These are phyloP conservation scores for Ceriops zippeliana DNA, from an alignment of 345 rosid genomes.

Conservation along the genomic window DNA sequence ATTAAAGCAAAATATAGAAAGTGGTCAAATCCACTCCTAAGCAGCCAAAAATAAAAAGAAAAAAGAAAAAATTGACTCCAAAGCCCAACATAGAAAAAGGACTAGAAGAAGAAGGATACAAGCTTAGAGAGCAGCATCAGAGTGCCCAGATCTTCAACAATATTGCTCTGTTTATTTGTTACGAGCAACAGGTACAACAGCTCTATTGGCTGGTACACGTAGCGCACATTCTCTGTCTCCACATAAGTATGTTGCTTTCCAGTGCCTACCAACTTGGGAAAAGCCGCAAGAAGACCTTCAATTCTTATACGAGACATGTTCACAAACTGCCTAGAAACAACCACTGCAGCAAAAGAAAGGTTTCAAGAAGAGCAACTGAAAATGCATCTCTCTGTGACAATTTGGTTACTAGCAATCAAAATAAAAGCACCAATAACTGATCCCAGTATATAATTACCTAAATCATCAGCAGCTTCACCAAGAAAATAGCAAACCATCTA, in stretches of 20 bases:
- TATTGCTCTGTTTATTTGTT: slow-evolving; percentile 96
- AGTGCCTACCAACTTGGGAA: slow-evolving; percentile 92
- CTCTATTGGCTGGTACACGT: slow-evolving; percentile 98
- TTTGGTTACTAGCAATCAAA: neutral
- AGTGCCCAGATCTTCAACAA: slow-evolving; percentile 94
- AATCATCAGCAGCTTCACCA: too few relatives aligned
- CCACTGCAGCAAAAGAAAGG: slow-evolving; percentile 52
- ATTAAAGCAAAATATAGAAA: neutral
- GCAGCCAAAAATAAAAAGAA: neutral
- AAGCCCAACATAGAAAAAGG: neutral
- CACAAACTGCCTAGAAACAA: slow-evolving; percentile 92
- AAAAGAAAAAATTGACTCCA: neutral
- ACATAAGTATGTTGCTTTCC: slow-evolving; percentile 97
- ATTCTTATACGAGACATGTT: slow-evolving; percentile 94
- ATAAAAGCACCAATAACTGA: neutral
- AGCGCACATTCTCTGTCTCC: slow-evolving; percentile 98
- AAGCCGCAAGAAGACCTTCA: slow-evolving; percentile 99
- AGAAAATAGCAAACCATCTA: neutral
- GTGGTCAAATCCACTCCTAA: slow-evolving; percentile 1
- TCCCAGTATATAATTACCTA: neutral
- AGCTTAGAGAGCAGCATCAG: slow-evolving; percentile 92
- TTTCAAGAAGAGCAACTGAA: slow-evolving; percentile 10
- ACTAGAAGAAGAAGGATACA: slow-evolving; percentile 43
- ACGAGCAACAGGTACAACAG: slow-evolving; percentile 80
- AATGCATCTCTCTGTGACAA: neutral